phyloP scores from a whole-genome alignment of 495 filamentous ascomycete genomes.

The Trichodelitschia bisporula region DNA sequence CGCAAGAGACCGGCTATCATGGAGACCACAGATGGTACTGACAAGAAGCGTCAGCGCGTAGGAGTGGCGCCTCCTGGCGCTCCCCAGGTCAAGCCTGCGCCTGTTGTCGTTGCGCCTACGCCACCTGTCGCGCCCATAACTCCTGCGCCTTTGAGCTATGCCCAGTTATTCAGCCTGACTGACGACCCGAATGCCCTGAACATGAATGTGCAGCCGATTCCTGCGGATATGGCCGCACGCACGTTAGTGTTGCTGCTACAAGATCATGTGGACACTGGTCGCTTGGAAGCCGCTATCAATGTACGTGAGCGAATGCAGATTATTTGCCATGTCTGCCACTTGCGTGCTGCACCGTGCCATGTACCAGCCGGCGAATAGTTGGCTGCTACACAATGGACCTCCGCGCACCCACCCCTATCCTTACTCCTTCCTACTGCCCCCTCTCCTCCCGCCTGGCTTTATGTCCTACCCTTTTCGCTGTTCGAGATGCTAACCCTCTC shows the following conservation, averaged over 20 bases:
- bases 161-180: constrained; percentile 65
- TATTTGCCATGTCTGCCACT: no score
- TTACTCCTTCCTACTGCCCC: no score
- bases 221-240: constrained; percentile 44
- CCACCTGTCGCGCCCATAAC: constrained; percentile 27
- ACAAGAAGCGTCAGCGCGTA: constrained; percentile 47
- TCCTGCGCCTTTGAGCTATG: constrained; percentile 47
- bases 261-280: constrained; percentile 31
- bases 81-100: constrained; percentile 17
- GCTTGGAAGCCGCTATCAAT: constrained; percentile 44
- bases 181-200: constrained; percentile 41
- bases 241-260: constrained; percentile 52
- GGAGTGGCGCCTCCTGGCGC: constrained; percentile 21
- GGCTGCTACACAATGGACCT: no score
- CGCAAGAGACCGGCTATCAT: constrained; percentile 48
- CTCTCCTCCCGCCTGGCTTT: no score
- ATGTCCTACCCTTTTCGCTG: no score
- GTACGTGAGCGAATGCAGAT: no score
- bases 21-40: constrained; percentile 43
- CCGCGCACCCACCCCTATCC: no score
- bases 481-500: no score
- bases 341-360: constrained; percentile 22
- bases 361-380: constrained; percentile 13
- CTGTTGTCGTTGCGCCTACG: no score
- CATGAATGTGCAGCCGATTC: constrained; percentile 64